Evolutionary conservation across 164 flowering plant species (phyloP).

Genomic region (Tinospora cordifolia): DNA sequence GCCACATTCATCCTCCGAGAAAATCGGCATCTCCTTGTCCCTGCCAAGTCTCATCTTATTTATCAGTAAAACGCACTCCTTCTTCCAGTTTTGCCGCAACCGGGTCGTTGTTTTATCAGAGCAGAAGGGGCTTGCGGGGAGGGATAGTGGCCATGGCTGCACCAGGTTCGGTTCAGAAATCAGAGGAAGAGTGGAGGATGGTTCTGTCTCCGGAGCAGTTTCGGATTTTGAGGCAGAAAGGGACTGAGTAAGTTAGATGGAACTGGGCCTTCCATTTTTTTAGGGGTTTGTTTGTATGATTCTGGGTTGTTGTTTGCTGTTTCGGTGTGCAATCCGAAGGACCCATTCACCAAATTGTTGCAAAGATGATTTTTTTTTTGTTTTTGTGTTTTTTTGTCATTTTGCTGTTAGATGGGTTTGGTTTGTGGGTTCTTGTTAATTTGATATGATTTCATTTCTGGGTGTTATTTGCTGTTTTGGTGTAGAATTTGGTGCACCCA

Average conservation of each 20-base stretch:
- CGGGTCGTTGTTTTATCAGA: slow-evolving; percentile 8
- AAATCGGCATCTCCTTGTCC: not conserved
- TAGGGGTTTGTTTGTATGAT: not conserved
- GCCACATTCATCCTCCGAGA: slow-evolving; percentile 10
- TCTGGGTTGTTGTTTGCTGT: not conserved
- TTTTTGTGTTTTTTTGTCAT: too few species aligned
- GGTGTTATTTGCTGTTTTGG: too few species aligned
- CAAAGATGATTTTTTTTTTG: too few species aligned
- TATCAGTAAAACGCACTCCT: not conserved
- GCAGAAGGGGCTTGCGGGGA: slow-evolving; percentile 7
- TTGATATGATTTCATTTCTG: too few species aligned
- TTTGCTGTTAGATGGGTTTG: not conserved
- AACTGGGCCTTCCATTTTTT: not conserved
- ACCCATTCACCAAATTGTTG: slow-evolving; percentile 6
- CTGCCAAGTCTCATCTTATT: not conserved
- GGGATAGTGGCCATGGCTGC: slow-evolving; percentile 28
- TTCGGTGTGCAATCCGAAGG: not conserved
- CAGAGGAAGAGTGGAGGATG: slow-evolving; percentile 80
- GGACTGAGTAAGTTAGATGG: slow-evolving; percentile 53
- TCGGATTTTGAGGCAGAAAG: slow-evolving; percentile 64
- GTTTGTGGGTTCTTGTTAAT: not conserved
- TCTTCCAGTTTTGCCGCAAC: not conserved
- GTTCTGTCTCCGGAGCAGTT: slow-evolving; percentile 80
- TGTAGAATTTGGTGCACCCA: not conserved
- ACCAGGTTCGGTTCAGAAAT: slow-evolving; percentile 40